Evolutionary conservation across 495 filamentous ascomycete species (phyloP).

Genomic region (Thozetella sp.): DNA sequence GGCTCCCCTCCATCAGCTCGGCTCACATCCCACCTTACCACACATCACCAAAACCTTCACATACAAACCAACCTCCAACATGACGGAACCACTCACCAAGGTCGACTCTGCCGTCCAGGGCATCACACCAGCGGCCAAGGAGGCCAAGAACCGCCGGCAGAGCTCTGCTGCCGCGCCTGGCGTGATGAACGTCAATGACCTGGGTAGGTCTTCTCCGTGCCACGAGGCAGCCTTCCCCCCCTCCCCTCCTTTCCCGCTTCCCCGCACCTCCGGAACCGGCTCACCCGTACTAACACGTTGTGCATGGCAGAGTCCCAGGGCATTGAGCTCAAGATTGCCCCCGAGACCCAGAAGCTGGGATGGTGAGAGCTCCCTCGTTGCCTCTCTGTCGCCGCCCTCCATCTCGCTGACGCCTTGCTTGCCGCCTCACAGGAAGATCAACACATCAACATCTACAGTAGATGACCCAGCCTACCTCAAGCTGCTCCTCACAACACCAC

Average conservation of each 20-base stretch:
- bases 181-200: slow-evolving; percentile 81
- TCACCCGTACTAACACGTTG: too few species aligned
- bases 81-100: slow-evolving; percentile 75
- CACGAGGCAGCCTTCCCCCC: background rate
- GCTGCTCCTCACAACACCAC: slow-evolving; percentile 75
- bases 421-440: slow-evolving; percentile 74
- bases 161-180: slow-evolving; percentile 66
- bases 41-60: too few species aligned
- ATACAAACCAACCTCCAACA: slow-evolving; percentile 33
- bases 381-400: background rate
- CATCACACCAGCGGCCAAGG: slow-evolving; percentile 66
- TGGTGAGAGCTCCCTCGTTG: slow-evolving; percentile 63
- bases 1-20: background rate
- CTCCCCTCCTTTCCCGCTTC: background rate
- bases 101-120: slow-evolving; percentile 87
- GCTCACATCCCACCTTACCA: slow-evolving; percentile 13
- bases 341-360: slow-evolving; percentile 86
- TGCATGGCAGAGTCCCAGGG: slow-evolving; percentile 64
- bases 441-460: slow-evolving; percentile 74
- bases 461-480: slow-evolving; percentile 82
- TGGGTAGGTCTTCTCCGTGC: slow-evolving; percentile 60
- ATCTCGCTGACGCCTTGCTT: slow-evolving; percentile 6
- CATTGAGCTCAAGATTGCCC: slow-evolving; percentile 75
- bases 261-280: slow-evolving; percentile 9
- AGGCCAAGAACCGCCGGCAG: slow-evolving; percentile 63